Evolutionary conservation across 768 basidiomycete genomes (phyloP).

Genomic region (Cantharellus anzutake): DNA sequence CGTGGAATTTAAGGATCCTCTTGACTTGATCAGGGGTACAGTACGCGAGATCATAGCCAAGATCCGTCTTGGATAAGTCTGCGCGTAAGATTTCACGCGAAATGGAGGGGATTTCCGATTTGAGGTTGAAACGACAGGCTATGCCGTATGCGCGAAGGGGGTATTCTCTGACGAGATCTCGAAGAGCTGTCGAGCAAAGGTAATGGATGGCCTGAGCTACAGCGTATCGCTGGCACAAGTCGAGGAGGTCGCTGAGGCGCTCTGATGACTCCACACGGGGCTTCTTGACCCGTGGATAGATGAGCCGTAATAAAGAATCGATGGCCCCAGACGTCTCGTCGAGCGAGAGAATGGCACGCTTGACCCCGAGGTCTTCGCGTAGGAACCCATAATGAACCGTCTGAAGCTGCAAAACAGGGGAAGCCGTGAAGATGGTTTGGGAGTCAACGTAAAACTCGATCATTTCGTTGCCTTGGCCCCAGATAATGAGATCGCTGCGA

Average conservation of each 20-base stretch:
- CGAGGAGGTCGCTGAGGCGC: background rate
- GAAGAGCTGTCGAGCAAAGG: background rate
- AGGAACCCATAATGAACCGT: background rate
- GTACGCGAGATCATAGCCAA: background rate
- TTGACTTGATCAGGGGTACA: background rate
- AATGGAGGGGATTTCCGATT: background rate
- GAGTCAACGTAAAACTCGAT: background rate
- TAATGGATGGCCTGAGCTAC: background rate
- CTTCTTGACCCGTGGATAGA: background rate
- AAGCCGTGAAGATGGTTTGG: background rate
- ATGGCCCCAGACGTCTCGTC: background rate
- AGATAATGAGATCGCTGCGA: background rate
- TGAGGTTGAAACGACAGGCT: background rate
- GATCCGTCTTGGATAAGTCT: background rate
- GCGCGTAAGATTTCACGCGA: background rate
- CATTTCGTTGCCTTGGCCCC: background rate
- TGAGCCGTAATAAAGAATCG: background rate
- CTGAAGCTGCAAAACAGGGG: background rate
- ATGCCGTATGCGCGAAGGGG: constrained; percentile 1
- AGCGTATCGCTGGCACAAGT: background rate
- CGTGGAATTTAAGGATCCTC: background rate
- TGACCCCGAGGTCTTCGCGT: background rate
- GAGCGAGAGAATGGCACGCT: background rate
- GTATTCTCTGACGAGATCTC: background rate
- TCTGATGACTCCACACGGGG: background rate